Evolutionary conservation across 1,284 basidiomycete genomes (phyloP).

Genomic region (Pascua sp.): DNA sequence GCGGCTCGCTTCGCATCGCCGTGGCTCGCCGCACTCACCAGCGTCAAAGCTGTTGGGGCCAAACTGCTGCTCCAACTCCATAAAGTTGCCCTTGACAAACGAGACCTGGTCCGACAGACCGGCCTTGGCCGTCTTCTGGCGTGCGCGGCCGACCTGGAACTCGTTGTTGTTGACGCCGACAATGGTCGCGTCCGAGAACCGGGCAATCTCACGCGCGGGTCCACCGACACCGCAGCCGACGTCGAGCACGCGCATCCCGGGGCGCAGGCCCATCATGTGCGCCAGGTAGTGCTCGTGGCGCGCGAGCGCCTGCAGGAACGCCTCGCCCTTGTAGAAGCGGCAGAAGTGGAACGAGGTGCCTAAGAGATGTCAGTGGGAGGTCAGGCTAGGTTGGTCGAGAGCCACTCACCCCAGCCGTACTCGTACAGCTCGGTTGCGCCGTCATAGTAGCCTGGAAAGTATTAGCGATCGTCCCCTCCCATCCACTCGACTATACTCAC

Average conservation of each 20-base stretch:
- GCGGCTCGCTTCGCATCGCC: neutral
- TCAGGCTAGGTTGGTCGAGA: neutral
- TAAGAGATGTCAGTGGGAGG: constrained; percentile 9
- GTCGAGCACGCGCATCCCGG: constrained; percentile 94
- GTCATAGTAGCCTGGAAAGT: constrained; percentile 74
- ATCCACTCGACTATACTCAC: neutral
- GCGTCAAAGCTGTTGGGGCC: constrained; percentile 94
- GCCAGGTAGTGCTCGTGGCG: constrained; percentile 98
- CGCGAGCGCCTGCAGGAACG: constrained; percentile 75
- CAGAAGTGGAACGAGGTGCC: constrained; percentile 94
- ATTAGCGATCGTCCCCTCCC: constrained; percentile 3
- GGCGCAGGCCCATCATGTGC: constrained; percentile 71
- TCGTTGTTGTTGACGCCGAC: constrained; percentile 96
- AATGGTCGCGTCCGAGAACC: constrained; percentile 81
- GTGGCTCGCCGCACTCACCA: constrained; percentile 54
- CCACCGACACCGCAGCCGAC: constrained; percentile 98
- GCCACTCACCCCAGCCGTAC: constrained; percentile 60
- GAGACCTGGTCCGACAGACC: constrained; percentile 73
- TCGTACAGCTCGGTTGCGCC: constrained; percentile 96
- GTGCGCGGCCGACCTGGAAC: constrained; percentile 85
- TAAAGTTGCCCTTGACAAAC: constrained; percentile 91
- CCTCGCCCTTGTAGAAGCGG: constrained; percentile 94
- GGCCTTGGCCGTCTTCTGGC: constrained; percentile 74
- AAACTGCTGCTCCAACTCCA: constrained; percentile 89
- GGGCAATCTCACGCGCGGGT: constrained; percentile 90